Evolutionary conservation across 1,284 basidiomycete genomes (phyloP).

Genomic region (Pascua guehoae): DNA sequence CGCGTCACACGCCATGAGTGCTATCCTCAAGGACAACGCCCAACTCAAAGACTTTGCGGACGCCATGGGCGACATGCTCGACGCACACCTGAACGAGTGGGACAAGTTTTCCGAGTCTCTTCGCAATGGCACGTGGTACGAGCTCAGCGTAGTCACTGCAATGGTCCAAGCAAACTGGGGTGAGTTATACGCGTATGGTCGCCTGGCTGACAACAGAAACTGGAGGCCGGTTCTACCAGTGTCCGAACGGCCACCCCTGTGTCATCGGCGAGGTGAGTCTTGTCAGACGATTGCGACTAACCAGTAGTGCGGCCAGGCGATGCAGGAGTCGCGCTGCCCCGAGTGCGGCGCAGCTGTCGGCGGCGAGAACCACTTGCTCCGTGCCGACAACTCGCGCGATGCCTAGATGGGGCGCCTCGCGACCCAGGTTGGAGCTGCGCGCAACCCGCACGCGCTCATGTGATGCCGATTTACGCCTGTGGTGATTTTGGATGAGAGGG

Average conservation of each 20-base stretch:
- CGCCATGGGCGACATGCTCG: background rate
- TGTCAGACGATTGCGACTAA: constrained; percentile 9
- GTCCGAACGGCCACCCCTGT: constrained; percentile 56
- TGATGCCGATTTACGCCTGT: too few species aligned
- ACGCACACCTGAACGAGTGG: background rate
- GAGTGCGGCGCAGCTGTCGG: constrained; percentile 59
- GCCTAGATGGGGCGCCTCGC: constrained; percentile 50
- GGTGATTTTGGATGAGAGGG: too few species aligned
- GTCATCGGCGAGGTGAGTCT: constrained; percentile 52
- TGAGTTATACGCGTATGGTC: too few species aligned
- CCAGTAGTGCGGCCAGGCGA: constrained; percentile 52
- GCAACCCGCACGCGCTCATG: too few species aligned
- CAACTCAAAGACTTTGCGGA: background rate
- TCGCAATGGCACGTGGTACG: background rate
- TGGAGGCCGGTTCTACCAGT: constrained; percentile 27
- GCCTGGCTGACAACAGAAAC: background rate
- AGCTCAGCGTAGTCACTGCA: too few species aligned
- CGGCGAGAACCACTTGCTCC: constrained; percentile 52
- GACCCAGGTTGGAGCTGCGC: too few species aligned
- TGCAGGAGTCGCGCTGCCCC: constrained; percentile 54
- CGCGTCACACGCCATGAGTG: background rate
- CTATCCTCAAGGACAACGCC: background rate
- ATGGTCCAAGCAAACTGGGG: too few species aligned
- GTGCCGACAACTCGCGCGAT: constrained; percentile 51
- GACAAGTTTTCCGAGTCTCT: background rate